Evolutionary conservation across 805 yeast species (phyloP), one percentile per base, ranked within the genome.

Genomic region (Candida saitoana): DNA sequence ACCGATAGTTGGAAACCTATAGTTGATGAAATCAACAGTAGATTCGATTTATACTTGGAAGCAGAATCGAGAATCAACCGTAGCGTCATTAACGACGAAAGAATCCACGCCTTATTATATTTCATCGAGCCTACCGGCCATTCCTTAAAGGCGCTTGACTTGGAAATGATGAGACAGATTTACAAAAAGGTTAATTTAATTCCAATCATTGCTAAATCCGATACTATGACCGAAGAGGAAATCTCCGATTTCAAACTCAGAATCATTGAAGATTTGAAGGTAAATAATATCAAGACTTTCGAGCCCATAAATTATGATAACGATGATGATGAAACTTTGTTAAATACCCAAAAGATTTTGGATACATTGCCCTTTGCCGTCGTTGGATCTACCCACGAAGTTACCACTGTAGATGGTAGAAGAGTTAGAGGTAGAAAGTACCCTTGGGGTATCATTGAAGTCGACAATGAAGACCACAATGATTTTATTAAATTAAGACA

Each of bases 121-220:
- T 91, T 93, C 56, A 86, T 93, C 56, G 96, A 91, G 67, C 99
- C 99, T 52, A 90, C 97, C 18, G 98, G 96, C 47, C 99, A 93
- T 67, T 80, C 87, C 34, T 76, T 93, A 62, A 86, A 83, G 61
- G 82, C 96, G 15, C 74, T 93, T 56, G 99, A 93, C 64, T 80
- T 93, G 52, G 82, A 78, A 50, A 86, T 90, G 53, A 87, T 93
- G 87, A 82, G 83, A 59, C 79, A 80, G 60, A 79, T 93, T 48
- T 95, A 88, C 69, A 82, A 83, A 58, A 89, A 88, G 63, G 96
- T 90, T 47, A 93, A 93, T 63, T 76, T 93, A 63, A 87, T 93
- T 48, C 99, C 99, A 36, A 79, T 93, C 38, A 87, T 93, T 65
- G 93, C 98, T 49, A 91, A 91, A 69, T 80, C 96, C 18, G 99